Conservation (phyloP, 345 rosid species). For the Acer yangbiense region DNA sequence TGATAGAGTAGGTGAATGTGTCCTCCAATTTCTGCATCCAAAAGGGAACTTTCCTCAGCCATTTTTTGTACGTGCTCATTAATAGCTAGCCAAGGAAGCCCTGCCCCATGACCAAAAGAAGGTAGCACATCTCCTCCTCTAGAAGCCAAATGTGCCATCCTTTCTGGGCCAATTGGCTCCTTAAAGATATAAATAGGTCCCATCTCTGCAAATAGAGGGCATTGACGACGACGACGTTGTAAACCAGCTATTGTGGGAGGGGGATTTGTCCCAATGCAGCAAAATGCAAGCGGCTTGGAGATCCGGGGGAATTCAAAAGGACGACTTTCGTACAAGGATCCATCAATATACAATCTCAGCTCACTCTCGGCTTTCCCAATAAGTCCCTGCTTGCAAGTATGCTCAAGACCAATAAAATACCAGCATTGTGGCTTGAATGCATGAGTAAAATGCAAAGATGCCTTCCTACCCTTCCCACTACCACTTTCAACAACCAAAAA, state of each 20-base stretch:
- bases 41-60: constrained; percentile 79
- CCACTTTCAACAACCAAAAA: constrained; percentile 98
- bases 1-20: constrained; percentile 88
- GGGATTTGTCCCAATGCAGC: constrained; percentile 98
- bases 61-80: constrained; percentile 55
- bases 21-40: constrained; percentile 93
- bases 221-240: constrained; percentile 98
- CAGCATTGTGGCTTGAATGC: constrained; percentile 99
- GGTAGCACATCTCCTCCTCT: constrained; percentile 97
- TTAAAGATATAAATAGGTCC: constrained; percentile 95
- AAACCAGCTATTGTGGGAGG: constrained; percentile 99
- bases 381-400: constrained; percentile 78
- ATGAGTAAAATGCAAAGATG: constrained; percentile 96
- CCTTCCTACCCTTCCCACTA: constrained; percentile 91
- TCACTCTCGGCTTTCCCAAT: constrained; percentile 97
- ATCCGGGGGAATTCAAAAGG: constrained; percentile 95
- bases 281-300: constrained; percentile 92
- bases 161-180: constrained; percentile 95
- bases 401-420: constrained; percentile 97
- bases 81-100: constrained; percentile 94
- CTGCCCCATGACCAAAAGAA: constrained; percentile 89
- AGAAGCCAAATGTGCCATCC: constrained; percentile 86
- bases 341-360: constrained; percentile 87
- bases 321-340: constrained; percentile 88
- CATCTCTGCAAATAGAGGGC: constrained; percentile 99